These are phyloP conservation scores for Pisolithus tinctorius DNA, from an alignment of 768 basidiomycete genomes.

Conservation along the genomic window DNA sequence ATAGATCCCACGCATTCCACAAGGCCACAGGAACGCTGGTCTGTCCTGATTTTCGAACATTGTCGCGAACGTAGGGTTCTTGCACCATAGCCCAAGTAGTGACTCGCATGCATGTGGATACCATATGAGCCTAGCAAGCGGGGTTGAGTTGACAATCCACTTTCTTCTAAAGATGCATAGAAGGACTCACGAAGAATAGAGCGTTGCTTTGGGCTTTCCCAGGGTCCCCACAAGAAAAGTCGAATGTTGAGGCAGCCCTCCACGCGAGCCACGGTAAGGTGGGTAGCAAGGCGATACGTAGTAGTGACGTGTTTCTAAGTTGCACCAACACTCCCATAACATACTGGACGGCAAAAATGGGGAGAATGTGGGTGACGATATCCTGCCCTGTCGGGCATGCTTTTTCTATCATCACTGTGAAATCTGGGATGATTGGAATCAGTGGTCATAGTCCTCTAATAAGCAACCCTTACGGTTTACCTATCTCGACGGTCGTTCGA, in stretches of 20 bases:
- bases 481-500: too few relatives aligned
- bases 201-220: conserved; percentile 10
- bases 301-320: conserved; percentile 29
- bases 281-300: conserved; percentile 46
- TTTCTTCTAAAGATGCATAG: not conserved
- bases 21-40: conserved; percentile 5
- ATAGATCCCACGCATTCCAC: conserved; percentile 23
- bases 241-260: conserved; percentile 26
- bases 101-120: conserved; percentile 10
- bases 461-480: too few relatives aligned
- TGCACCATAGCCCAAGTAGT: conserved; percentile 16
- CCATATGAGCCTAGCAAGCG: conserved; percentile 10
- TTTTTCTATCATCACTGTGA: conserved; percentile 4
- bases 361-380: conserved; percentile 33
- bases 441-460: too few relatives aligned
- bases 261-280: conserved; percentile 38
- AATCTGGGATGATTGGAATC: not conserved
- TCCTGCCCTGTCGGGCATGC: conserved; percentile 11
- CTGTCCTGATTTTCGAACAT: not conserved
- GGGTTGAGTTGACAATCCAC: not conserved
- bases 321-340: conserved; percentile 47
- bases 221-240: conserved; percentile 15
- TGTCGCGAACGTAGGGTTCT: conserved; percentile 9
- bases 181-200: conserved; percentile 14
- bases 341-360: conserved; percentile 42